A percentile compares a stretch with the other conserved stretches of the same genome.
phyloP scores from a whole-genome alignment of 495 filamentous ascomycete species.

The Aspergillus funiculosus region DNA sequence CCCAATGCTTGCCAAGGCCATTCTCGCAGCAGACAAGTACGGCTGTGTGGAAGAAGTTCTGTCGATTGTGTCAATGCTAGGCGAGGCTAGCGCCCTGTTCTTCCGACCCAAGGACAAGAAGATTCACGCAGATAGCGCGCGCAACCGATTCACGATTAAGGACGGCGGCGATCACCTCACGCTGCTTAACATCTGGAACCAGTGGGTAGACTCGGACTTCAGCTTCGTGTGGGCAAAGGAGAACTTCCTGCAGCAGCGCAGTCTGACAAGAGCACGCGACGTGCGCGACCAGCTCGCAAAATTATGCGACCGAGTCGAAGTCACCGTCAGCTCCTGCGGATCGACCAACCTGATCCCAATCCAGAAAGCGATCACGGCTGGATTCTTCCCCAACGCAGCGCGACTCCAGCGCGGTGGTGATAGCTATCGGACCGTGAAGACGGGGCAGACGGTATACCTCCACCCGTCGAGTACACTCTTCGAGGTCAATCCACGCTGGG shows the following conservation, averaged over 20 bases:
- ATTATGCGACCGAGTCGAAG: constrained; percentile 89
- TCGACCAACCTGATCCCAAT: constrained; percentile 67
- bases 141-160: constrained; percentile 85
- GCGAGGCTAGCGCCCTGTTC: constrained; percentile 83
- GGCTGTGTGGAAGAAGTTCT: constrained; percentile 93
- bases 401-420: constrained; percentile 79
- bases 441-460: constrained; percentile 78
- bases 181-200: constrained; percentile 92
- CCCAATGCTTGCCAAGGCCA: constrained; percentile 84
- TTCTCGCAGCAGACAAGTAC: constrained; percentile 82
- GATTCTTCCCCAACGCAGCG: constrained; percentile 95
- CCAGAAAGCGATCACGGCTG: constrained; percentile 79
- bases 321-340: constrained; percentile 63
- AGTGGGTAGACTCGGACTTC: constrained; percentile 94
- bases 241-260: constrained; percentile 90
- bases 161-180: constrained; percentile 91
- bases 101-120: constrained; percentile 98
- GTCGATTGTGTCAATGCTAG: constrained; percentile 90
- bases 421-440: constrained; percentile 93
- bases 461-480: constrained; percentile 82
- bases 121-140: constrained; percentile 86
- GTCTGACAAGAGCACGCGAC: constrained; percentile 78
- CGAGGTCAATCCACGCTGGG: constrained; percentile 78
- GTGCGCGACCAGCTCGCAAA: constrained; percentile 93
- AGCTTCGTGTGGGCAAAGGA: constrained; percentile 82